Percentiles rank a stretch among this genome's conserved stretches.
phyloP scores from a whole-genome alignment of 176 grass and related monocot species.

The Pontederia crassipes region DNA sequence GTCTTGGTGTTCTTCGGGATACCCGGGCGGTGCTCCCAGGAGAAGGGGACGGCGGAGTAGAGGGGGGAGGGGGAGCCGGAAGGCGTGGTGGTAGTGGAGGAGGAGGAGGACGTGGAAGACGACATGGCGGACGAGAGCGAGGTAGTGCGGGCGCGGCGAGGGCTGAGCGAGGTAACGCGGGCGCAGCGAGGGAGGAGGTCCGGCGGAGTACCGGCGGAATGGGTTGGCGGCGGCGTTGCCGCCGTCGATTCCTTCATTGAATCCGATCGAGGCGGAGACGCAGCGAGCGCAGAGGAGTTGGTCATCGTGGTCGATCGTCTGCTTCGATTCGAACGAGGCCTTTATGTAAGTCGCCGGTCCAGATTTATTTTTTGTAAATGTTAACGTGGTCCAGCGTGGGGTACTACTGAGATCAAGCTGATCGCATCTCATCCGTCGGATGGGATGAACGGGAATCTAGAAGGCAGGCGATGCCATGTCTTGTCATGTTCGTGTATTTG shows the following conservation, averaged over 20 bases:
- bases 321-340: too few relatives aligned
- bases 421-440: too few relatives aligned
- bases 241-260: not conserved
- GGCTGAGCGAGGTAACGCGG: not conserved
- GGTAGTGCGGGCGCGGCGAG: not conserved
- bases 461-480: too few relatives aligned
- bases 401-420: too few relatives aligned
- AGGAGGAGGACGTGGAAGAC: slow-evolving; percentile 16
- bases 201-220: not conserved
- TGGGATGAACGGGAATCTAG: too few relatives aligned
- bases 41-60: slow-evolving; percentile 74
- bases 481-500: too few relatives aligned
- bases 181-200: slow-evolving; percentile 8
- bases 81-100: not conserved
- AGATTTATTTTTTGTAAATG: too few relatives aligned
- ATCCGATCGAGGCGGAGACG: too few relatives aligned
- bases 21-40: slow-evolving; percentile 84
- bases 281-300: too few relatives aligned
- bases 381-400: too few relatives aligned
- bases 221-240: not conserved
- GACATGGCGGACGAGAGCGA: slow-evolving; percentile 16
- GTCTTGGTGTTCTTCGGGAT: slow-evolving; percentile 43
- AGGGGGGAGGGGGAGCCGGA: slow-evolving; percentile 9
- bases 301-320: too few relatives aligned
- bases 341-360: too few relatives aligned